These are phyloP conservation scores for Orobanche coerulescens DNA, from an alignment of 257 asterid species.

Conservation along the genomic window DNA sequence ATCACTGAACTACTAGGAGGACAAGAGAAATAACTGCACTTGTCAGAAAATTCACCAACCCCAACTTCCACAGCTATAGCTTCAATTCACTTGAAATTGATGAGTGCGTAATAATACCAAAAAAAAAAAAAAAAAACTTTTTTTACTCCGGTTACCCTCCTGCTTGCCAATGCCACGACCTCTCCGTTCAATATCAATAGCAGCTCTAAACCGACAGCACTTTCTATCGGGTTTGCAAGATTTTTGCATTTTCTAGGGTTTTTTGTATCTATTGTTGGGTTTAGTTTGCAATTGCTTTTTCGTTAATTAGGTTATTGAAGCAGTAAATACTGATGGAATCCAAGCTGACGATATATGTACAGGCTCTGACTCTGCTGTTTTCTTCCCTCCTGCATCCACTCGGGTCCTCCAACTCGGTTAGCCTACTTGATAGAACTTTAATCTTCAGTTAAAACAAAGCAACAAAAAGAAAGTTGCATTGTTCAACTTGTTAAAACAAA, in stretches of 20 bases:
- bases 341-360: constrained; percentile 15
- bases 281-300: constrained; percentile 5
- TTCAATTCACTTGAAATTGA: constrained; percentile 17
- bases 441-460: background rate
- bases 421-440: constrained; percentile 14
- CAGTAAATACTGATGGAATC: constrained; percentile 22
- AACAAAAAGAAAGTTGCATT: background rate
- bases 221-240: constrained; percentile 8
- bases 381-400: constrained; percentile 28
- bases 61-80: constrained; percentile 13
- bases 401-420: constrained; percentile 38
- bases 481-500: background rate
- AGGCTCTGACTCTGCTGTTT: constrained; percentile 25
- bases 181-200: constrained; percentile 12
- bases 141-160: background rate
- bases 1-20: background rate
- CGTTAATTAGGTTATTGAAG: constrained; percentile 17
- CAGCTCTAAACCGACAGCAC: constrained; percentile 15
- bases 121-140: constrained; percentile 15
- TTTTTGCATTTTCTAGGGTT: background rate
- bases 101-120: background rate
- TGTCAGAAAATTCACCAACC: constrained; percentile 33
- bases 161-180: background rate
- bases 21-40: constrained; percentile 24
- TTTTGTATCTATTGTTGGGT: background rate